These are phyloP conservation scores for Cyberlindnera amylophila DNA, from an alignment of 805 yeast genomes.

Conservation along the genomic window DNA sequence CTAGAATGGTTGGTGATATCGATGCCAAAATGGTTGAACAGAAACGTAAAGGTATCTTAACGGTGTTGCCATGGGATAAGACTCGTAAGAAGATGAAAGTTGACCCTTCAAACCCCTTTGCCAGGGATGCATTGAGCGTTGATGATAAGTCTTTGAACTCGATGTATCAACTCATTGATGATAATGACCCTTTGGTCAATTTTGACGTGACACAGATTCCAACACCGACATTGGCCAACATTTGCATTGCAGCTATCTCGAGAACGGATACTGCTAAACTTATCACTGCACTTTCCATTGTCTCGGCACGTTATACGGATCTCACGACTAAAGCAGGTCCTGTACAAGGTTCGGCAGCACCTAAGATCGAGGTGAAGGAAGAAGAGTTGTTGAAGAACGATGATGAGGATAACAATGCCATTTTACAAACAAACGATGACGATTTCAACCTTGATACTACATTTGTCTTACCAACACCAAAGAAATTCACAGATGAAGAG, in stretches of 20 bases:
- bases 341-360: constrained; percentile 10
- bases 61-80: constrained; percentile 25
- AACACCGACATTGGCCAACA: constrained; percentile 54
- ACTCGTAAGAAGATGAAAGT: constrained; percentile 25
- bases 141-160: constrained; percentile 50
- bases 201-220: constrained; percentile 73
- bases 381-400: constrained; percentile 20
- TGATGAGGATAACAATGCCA: constrained; percentile 25
- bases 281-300: constrained; percentile 63
- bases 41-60: constrained; percentile 26
- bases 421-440: constrained; percentile 23
- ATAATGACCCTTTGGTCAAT: constrained; percentile 54
- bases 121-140: constrained; percentile 34
- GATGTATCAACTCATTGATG: constrained; percentile 63
- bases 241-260: constrained; percentile 64
- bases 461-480: constrained; percentile 57
- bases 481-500: constrained; percentile 45
- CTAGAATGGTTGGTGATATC: constrained; percentile 21
- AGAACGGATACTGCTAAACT: constrained; percentile 50
- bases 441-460: constrained; percentile 39
- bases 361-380: constrained; percentile 30
- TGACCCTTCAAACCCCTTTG: constrained; percentile 26
- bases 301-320: constrained; percentile 60
- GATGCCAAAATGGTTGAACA: constrained; percentile 26
- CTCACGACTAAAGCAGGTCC: constrained; percentile 28